phyloP scores from a whole-genome alignment of 306 rosid genomes.

The Acmispon strigosus region DNA sequence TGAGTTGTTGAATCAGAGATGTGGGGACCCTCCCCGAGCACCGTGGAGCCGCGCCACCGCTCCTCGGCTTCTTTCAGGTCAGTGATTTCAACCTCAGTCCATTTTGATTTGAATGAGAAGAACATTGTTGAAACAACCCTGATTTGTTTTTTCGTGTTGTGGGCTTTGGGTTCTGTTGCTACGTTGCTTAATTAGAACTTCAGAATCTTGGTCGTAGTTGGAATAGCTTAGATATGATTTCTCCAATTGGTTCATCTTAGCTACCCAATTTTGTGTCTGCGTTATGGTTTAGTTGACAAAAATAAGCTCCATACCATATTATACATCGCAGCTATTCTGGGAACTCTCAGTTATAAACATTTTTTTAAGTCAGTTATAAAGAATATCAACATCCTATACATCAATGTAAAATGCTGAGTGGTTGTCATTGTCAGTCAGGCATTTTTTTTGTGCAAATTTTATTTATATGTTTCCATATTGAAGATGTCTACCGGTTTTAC shows the following conservation, averaged over 20 bases:
- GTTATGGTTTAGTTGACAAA: neutral
- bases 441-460: neutral
- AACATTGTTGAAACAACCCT: neutral
- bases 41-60: constrained; percentile 72
- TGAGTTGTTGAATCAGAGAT: constrained; percentile 29
- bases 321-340: neutral
- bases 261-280: neutral
- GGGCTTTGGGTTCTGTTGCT: neutral
- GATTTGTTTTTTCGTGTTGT: neutral
- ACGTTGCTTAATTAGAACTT: neutral
- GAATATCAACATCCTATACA: neutral
- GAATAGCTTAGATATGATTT: neutral
- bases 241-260: neutral
- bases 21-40: constrained; percentile 57
- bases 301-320: neutral
- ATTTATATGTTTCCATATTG: too few relatives aligned
- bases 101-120: neutral
- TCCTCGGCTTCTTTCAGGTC: constrained; percentile 47
- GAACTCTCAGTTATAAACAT: neutral
- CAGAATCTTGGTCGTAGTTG: neutral
- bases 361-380: neutral
- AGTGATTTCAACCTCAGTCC: neutral
- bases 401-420: neutral
- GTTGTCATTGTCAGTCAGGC: neutral
- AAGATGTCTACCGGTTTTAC: too few relatives aligned